Conservation (phyloP, 768 basidiomycete genomes). For the Boletus tylopilopsis region DNA sequence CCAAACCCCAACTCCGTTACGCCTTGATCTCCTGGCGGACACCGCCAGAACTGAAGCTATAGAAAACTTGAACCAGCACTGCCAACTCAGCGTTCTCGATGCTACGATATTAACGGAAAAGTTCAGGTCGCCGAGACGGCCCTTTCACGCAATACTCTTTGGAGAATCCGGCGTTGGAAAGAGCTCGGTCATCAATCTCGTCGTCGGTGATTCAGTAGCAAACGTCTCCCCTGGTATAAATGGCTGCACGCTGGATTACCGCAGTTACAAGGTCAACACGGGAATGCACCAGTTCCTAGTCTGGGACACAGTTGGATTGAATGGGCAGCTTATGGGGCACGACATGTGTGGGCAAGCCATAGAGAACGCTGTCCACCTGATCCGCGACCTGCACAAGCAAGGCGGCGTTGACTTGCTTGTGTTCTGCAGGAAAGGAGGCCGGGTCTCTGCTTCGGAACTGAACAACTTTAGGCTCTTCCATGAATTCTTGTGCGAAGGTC, state of each 20-base stretch:
- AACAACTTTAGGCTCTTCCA: conserved; percentile 35
- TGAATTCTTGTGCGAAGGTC: conserved; percentile 35
- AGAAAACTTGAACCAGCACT: conserved; percentile 11
- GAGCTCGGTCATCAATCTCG: conserved; percentile 40
- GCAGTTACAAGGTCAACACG: conserved; percentile 22
- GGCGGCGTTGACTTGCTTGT: conserved; percentile 39
- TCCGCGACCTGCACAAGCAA: conserved; percentile 25
- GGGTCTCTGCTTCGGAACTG: conserved; percentile 26
- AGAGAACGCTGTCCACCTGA: conserved; percentile 25
- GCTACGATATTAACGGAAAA: conserved; percentile 11
- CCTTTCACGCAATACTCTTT: conserved; percentile 35
- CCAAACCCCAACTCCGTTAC: conserved; percentile 9
- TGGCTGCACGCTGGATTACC: conserved; percentile 34
- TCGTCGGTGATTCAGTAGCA: conserved; percentile 25
- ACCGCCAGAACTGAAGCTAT: neutral
- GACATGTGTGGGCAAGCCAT: conserved; percentile 16
- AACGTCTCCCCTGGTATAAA: conserved; percentile 19
- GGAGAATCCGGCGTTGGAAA: conserved; percentile 41
- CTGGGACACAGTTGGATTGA: conserved; percentile 33
- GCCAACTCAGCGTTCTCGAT: conserved; percentile 7
- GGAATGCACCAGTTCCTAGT: conserved; percentile 20
- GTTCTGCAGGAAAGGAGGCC: conserved; percentile 31
- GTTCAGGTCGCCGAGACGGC: conserved; percentile 11
- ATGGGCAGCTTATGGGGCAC: conserved; percentile 12
- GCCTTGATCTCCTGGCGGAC: conserved; percentile 18